Conservation (phyloP, 2,329 filamentous ascomycete species). For the Fusarium pseudoanthophilum region DNA sequence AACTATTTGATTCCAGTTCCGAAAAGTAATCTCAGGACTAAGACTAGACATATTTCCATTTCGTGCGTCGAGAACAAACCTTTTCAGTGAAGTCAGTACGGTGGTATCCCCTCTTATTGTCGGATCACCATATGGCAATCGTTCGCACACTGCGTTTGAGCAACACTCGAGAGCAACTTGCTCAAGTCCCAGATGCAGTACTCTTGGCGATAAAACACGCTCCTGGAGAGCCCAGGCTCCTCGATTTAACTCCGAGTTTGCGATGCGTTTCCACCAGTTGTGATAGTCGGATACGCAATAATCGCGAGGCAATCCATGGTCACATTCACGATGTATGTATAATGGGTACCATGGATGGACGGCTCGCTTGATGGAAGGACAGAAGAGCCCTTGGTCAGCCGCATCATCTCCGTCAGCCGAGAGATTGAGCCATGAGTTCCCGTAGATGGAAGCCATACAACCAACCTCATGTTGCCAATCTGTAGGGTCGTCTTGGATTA, state of each 20-base stretch:
- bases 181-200: conserved; percentile 20
- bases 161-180: conserved; percentile 24
- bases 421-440: conserved; percentile 14
- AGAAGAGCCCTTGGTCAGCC: neutral
- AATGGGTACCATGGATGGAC: neutral
- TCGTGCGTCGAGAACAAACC: neutral
- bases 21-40: neutral
- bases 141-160: conserved; percentile 3
- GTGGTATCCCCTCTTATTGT: neutral
- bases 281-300: conserved; percentile 3
- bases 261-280: conserved; percentile 14
- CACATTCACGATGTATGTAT: neutral
- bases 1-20: conserved; percentile 17
- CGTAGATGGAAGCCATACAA: conserved; percentile 1
- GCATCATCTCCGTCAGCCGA: neutral
- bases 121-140: conserved; percentile 5
- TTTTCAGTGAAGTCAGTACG: neutral
- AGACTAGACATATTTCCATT: neutral
- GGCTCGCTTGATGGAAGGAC: neutral
- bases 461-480: conserved; percentile 17
- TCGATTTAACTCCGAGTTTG: conserved; percentile 4
- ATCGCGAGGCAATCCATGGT: neutral
- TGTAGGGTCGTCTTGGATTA: conserved; percentile 25
- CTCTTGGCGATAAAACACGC: conserved; percentile 7
- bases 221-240: conserved; percentile 27